phyloP scores from a whole-genome alignment of 2,329 filamentous ascomycete species.

The Phaeoacremonium minimum region DNA sequence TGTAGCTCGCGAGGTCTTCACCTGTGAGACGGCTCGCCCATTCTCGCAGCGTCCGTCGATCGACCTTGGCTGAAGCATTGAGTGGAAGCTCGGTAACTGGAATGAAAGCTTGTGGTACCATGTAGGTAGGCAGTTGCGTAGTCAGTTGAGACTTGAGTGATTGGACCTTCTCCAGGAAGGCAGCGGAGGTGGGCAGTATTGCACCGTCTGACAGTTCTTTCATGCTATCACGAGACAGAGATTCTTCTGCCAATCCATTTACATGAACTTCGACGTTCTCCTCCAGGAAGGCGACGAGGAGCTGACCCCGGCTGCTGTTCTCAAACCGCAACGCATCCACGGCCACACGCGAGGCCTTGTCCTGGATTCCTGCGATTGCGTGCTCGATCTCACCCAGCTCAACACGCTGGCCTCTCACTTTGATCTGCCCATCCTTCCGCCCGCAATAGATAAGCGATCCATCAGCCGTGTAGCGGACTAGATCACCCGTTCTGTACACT shows the following conservation, averaged over 20 bases:
- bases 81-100: background rate
- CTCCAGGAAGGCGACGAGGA: background rate
- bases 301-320: background rate
- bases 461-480: slow-evolving; percentile 31
- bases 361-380: slow-evolving; percentile 10
- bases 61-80: slow-evolving; percentile 30
- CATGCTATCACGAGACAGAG: slow-evolving; percentile 1
- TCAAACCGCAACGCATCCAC: slow-evolving; percentile 14
- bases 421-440: slow-evolving; percentile 53
- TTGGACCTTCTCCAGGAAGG: no score
- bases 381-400: slow-evolving; percentile 45
- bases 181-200: no score
- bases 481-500: slow-evolving; percentile 41
- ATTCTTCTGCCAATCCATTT: slow-evolving; percentile 4
- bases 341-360: slow-evolving; percentile 11
- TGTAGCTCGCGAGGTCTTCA: background rate
- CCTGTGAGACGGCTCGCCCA: slow-evolving; percentile 16
- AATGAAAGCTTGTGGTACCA: background rate
- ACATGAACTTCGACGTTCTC: slow-evolving; percentile 7
- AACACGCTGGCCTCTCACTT: slow-evolving; percentile 50
- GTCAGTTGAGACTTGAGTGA: no score
- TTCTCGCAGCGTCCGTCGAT: slow-evolving; percentile 24
- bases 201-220: no score
- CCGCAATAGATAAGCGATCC: slow-evolving; percentile 35
- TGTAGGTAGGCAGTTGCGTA: background rate